Conservation (phyloP, 1,284 basidiomycete species). For the Heterobasidion parviporum region DNA sequence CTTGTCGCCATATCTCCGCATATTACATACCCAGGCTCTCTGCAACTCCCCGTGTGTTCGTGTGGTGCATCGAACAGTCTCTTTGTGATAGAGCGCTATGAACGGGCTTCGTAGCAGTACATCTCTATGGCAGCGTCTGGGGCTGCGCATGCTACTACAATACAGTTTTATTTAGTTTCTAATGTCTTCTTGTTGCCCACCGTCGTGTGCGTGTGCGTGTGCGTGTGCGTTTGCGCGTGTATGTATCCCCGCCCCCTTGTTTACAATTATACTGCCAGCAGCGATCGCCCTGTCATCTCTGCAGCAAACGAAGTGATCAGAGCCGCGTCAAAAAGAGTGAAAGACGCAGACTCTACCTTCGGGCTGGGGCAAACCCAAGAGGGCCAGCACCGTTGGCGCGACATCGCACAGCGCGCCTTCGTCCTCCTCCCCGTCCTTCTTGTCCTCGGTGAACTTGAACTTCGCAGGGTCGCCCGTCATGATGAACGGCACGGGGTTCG, state of each 20-base stretch:
- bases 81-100: background rate
- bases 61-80: background rate
- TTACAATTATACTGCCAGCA: conserved; percentile 24
- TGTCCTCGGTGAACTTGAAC: conserved; percentile 37
- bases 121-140: background rate
- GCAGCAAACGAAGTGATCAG: conserved; percentile 3
- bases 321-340: background rate
- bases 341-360: conserved; percentile 33
- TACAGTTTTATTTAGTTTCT: conserved; percentile 1
- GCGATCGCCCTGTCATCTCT: conserved; percentile 55
- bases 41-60: background rate
- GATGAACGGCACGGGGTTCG: conserved; percentile 80
- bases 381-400: conserved; percentile 75
- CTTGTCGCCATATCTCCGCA: background rate
- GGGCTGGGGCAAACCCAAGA: conserved; percentile 59
- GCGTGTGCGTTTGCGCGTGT: background rate
- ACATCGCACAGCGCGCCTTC: conserved; percentile 81
- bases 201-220: background rate
- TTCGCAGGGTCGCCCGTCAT: conserved; percentile 53
- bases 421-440: conserved; percentile 47
- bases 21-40: background rate
- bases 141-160: background rate
- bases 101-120: background rate
- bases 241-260: too few relatives aligned
- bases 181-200: background rate